These are phyloP conservation scores for Claviceps capensis DNA, from an alignment of 2,329 filamentous ascomycete genomes.

Conservation along the genomic window DNA sequence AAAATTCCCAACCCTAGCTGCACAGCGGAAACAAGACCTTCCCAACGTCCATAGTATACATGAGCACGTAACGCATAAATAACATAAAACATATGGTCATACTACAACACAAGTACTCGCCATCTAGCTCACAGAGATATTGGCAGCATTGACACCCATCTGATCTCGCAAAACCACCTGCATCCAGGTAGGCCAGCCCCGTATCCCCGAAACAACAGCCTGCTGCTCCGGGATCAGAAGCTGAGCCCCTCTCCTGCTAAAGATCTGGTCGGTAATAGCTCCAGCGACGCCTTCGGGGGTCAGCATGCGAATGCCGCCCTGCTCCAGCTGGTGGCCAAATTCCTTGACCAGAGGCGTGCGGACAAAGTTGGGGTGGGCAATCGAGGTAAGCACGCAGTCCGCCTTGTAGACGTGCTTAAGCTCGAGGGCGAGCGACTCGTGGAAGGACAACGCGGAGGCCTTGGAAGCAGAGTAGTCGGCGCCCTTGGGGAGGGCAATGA, in stretches of 20 bases:
- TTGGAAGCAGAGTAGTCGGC: slow-evolving; percentile 55
- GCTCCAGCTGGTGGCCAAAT: slow-evolving; percentile 15
- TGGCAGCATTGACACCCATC: slow-evolving; percentile 1
- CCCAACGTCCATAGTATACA: background rate
- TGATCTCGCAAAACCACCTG: slow-evolving; percentile 19
- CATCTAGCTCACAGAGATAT: background rate
- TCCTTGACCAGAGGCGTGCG: slow-evolving; percentile 30
- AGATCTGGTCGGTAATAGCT: slow-evolving; percentile 30
- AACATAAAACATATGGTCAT: background rate
- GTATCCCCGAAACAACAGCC: slow-evolving; percentile 17
- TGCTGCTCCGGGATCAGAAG: slow-evolving; percentile 26
- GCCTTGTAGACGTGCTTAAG: slow-evolving; percentile 45
- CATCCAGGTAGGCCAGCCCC: slow-evolving; percentile 27
- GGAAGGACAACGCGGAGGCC: slow-evolving; percentile 50
- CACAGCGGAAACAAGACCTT: too few species aligned
- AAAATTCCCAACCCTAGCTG: too few species aligned
- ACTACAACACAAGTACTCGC: background rate
- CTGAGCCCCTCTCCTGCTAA: slow-evolving; percentile 29
- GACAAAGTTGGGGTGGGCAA: slow-evolving; percentile 45
- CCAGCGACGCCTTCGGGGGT: slow-evolving; percentile 24
- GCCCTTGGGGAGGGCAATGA: slow-evolving; percentile 43
- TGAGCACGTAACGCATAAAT: background rate
- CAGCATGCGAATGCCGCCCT: slow-evolving; percentile 17
- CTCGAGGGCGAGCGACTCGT: slow-evolving; percentile 48
- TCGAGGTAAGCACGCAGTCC: slow-evolving; percentile 45